phyloP scores from a whole-genome alignment of 2,329 filamentous ascomycete genomes.

The Emericellopsis cladophorae region DNA sequence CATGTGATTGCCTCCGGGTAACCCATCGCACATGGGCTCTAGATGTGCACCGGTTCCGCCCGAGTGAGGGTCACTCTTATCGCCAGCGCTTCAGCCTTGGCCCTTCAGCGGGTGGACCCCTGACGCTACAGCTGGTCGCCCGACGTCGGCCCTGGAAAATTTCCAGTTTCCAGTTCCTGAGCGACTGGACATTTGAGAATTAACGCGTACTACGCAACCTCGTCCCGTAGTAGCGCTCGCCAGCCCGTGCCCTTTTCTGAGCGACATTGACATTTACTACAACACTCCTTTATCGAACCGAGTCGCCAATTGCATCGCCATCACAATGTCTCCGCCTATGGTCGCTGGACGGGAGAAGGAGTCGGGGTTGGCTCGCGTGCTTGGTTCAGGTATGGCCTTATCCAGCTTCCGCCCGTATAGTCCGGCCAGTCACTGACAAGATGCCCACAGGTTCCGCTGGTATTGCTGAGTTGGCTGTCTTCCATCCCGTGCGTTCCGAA shows the following conservation, averaged over 20 bases:
- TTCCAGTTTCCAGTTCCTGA: slow-evolving; percentile 1
- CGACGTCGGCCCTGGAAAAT: slow-evolving; percentile 9
- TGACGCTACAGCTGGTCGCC: slow-evolving; percentile 3
- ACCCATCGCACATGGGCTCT: too few species aligned
- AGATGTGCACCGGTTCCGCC: too few species aligned
- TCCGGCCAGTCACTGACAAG: not conserved
- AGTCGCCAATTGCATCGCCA: not conserved
- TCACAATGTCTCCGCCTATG: slow-evolving; percentile 46
- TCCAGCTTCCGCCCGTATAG: not conserved
- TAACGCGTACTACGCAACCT: not conserved
- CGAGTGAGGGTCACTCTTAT: too few species aligned
- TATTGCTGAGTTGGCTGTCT: slow-evolving; percentile 85
- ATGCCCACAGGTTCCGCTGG: slow-evolving; percentile 64
- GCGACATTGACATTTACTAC: not conserved
- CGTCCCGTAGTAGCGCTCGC: not conserved
- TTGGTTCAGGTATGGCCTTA: slow-evolving; percentile 74
- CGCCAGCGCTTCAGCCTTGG: not conserved
- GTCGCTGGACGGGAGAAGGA: slow-evolving; percentile 53
- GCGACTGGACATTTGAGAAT: not conserved
- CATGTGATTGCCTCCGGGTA: too few species aligned
- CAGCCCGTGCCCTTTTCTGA: not conserved
- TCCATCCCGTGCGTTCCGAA: slow-evolving; percentile 59
- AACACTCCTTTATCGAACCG: not conserved
- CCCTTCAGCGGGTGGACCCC: not conserved
- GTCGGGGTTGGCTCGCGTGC: slow-evolving; percentile 74